Percentiles rank a stretch among this genome's conserved stretches.
These are phyloP conservation scores for Candida sp. DNA, from an alignment of 1,139 yeast species.

Conservation along the genomic window DNA sequence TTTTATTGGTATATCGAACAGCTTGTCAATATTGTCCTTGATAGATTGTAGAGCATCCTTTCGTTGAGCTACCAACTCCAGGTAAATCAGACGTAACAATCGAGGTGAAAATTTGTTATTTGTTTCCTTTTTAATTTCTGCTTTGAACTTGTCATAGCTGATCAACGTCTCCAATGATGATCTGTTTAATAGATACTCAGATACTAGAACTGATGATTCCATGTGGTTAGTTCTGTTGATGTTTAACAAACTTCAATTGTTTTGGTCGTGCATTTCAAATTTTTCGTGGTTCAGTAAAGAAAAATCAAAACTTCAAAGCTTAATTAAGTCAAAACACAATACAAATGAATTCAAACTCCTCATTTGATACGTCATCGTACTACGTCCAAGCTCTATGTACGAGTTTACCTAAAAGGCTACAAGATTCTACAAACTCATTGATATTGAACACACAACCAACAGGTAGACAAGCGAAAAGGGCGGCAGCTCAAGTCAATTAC, in stretches of 20 bases:
- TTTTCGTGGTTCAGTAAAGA: no score
- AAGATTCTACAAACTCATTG: slow-evolving; percentile 56
- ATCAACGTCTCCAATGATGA: slow-evolving; percentile 8
- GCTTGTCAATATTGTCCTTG: slow-evolving; percentile 12
- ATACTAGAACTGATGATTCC: slow-evolving; percentile 9
- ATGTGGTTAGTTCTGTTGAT: not conserved
- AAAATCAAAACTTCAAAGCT: not conserved
- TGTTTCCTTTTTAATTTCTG: not conserved
- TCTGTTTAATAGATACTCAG: slow-evolving; percentile 6
- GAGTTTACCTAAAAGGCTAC: slow-evolving; percentile 43
- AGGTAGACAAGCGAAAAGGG: slow-evolving; percentile 74
- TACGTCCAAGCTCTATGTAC: slow-evolving; percentile 77
- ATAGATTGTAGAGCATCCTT: slow-evolving; percentile 9
- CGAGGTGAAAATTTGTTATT: slow-evolving; percentile 1
- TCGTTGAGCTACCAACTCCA: slow-evolving; percentile 20
- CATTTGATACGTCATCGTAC: slow-evolving; percentile 20
- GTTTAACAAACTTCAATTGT: not conserved
- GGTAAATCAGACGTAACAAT: slow-evolving; percentile 10
- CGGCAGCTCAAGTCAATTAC: slow-evolving; percentile 72
- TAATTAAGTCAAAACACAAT: not conserved
- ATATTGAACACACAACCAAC: slow-evolving; percentile 67
- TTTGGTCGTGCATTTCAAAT: slow-evolving; percentile 5
- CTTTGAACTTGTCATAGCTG: slow-evolving; percentile 7
- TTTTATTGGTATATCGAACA: slow-evolving; percentile 22
- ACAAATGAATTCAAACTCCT: slow-evolving; percentile 9